Evolutionary conservation across 2,329 filamentous ascomycete genomes (phyloP).

Genomic region (Fusarium hainanense): DNA sequence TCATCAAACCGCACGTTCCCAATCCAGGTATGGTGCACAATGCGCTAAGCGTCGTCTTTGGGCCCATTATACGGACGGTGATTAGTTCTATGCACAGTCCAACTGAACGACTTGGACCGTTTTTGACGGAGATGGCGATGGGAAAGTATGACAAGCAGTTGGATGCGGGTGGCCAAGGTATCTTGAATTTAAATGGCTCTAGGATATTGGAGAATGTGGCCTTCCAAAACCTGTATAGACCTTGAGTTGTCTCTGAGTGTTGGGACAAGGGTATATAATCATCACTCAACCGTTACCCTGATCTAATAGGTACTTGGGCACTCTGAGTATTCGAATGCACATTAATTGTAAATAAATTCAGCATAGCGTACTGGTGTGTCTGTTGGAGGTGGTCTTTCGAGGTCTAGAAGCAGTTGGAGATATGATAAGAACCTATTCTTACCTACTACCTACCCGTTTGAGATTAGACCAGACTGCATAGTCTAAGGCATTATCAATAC

Average conservation of each 20-base stretch:
- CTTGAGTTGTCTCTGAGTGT: not conserved
- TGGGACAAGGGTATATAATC: too few species aligned
- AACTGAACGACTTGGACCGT: slow-evolving; percentile 28
- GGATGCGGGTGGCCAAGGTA: not conserved
- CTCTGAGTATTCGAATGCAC: too few species aligned
- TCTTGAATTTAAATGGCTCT: slow-evolving; percentile 13
- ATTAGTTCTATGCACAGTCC: slow-evolving; percentile 17
- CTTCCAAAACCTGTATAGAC: slow-evolving; percentile 7
- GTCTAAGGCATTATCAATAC: not conserved
- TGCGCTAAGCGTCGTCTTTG: not conserved
- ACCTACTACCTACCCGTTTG: slow-evolving; percentile 8
- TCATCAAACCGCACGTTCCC: slow-evolving; percentile 27
- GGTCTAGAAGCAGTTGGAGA: slow-evolving; percentile 1
- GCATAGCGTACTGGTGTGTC: too few species aligned
- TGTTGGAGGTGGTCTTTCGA: not conserved
- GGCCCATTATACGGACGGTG: slow-evolving; percentile 8
- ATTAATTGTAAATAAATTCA: too few species aligned
- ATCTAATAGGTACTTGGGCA: too few species aligned
- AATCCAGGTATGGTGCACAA: slow-evolving; percentile 8
- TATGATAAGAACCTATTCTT: not conserved
- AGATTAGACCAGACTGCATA: not conserved
- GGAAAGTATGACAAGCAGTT: slow-evolving; percentile 25
- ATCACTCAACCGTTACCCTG: too few species aligned
- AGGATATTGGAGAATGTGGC: slow-evolving; percentile 34
- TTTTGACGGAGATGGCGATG: slow-evolving; percentile 30